Evolutionary conservation across 306 rosid species (phyloP).

Genomic region (Phaseolus lunatus): DNA sequence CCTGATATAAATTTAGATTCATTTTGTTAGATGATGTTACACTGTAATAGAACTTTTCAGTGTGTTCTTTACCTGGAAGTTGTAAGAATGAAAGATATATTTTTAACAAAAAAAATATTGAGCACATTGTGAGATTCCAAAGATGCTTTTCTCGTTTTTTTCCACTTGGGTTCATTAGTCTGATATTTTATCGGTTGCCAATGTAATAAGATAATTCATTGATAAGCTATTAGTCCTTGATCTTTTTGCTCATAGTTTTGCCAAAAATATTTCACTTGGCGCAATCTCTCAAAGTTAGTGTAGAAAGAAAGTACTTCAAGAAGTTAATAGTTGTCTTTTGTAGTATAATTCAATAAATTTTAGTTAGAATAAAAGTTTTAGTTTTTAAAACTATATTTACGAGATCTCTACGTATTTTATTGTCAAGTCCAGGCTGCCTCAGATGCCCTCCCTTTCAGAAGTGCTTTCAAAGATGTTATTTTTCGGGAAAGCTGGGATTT

Average conservation of each 20-base stretch:
- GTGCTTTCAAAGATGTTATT: slow-evolving; percentile 86
- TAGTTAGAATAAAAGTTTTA: slow-evolving; percentile 16
- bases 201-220: background rate
- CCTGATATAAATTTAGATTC: background rate
- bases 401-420: slow-evolving; percentile 33
- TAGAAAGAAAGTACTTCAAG: slow-evolving; percentile 10
- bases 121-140: slow-evolving; percentile 25
- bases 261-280: slow-evolving; percentile 26
- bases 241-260: slow-evolving; percentile 36
- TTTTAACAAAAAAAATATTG: background rate
- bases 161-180: slow-evolving; percentile 36
- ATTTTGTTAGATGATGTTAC: slow-evolving; percentile 29
- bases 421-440: slow-evolving; percentile 73
- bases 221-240: slow-evolving; percentile 35
- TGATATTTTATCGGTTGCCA: slow-evolving; percentile 8
- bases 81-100: slow-evolving; percentile 16
- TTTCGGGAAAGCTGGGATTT: slow-evolving; percentile 61
- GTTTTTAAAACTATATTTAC: slow-evolving; percentile 42
- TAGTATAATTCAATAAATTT: slow-evolving; percentile 29
- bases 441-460: slow-evolving; percentile 80
- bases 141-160: background rate
- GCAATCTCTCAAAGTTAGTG: slow-evolving; percentile 25
- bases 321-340: slow-evolving; percentile 33
- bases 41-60: slow-evolving; percentile 5
- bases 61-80: slow-evolving; percentile 1